These are phyloP conservation scores for Solanum gandarillasii DNA, from an alignment of 257 asterid genomes.

Conservation along the genomic window DNA sequence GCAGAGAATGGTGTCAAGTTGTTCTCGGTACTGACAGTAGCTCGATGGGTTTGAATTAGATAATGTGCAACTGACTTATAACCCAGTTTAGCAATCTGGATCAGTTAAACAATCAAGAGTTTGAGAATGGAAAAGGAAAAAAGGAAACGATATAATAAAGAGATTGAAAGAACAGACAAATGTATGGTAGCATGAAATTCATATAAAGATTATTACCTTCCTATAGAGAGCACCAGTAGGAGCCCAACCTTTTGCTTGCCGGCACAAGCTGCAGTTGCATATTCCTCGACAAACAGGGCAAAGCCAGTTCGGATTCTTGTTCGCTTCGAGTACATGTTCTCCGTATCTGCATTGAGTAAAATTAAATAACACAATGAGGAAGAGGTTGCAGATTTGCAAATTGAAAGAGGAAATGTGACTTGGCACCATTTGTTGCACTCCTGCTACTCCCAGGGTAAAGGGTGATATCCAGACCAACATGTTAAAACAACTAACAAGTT, in stretches of 20 bases:
- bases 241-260: conserved; percentile 97
- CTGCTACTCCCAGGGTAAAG: neutral
- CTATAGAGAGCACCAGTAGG: conserved; percentile 77
- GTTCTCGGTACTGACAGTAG: conserved; percentile 22
- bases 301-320: conserved; percentile 71
- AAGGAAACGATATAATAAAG: neutral
- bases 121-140: neutral
- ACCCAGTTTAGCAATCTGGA: conserved; percentile 60
- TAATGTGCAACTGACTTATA: conserved; percentile 93
- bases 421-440: neutral
- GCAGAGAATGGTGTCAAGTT: conserved; percentile 38
- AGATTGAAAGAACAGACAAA: neutral
- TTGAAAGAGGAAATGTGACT: neutral
- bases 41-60: conserved; percentile 69
- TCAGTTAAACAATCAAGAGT: neutral
- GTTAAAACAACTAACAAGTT: neutral
- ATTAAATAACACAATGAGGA: neutral
- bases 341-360: conserved; percentile 49
- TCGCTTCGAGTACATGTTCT: conserved; percentile 88
- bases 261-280: conserved; percentile 96
- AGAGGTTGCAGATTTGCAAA: neutral
- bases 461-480: neutral
- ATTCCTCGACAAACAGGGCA: conserved; percentile 94
- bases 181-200: neutral
- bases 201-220: conserved; percentile 36